Evolutionary conservation across 2,329 filamentous ascomycete species (phyloP).

Genomic region (Trichoderma sp.): DNA sequence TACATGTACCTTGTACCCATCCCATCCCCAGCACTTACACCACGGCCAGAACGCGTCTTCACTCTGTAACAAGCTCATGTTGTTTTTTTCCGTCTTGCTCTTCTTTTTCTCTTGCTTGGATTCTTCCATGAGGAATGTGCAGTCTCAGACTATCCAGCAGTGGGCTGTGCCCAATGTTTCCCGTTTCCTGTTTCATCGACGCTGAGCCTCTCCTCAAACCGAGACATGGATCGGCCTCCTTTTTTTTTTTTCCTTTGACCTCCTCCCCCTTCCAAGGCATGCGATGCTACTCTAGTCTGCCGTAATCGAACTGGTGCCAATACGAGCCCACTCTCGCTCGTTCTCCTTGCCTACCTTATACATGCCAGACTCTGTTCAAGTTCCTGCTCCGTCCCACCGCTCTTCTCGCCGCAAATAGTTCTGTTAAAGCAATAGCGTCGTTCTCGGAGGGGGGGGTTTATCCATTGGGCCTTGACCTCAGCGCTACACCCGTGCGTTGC

Average conservation of each 20-base stretch:
- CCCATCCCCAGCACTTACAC: not conserved
- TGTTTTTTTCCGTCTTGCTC: not conserved
- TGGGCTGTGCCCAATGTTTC: conserved; percentile 10
- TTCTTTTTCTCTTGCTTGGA: not conserved
- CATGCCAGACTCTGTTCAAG: not conserved
- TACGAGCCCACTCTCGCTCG: conserved; percentile 16
- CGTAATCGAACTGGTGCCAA: conserved; percentile 21
- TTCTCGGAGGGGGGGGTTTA: not conserved
- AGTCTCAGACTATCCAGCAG: not conserved
- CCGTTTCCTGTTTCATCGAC: conserved; percentile 9
- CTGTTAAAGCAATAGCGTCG: not conserved
- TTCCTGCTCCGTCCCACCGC: not conserved
- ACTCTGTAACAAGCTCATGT: conserved; percentile 5
- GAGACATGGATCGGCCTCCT: conserved; percentile 25
- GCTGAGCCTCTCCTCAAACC: conserved; percentile 7
- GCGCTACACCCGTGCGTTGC: not conserved
- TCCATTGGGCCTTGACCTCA: not conserved
- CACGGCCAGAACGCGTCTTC: conserved; percentile 10
- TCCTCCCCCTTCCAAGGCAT: not conserved
- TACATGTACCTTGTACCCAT: not conserved
- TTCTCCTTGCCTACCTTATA: too few relatives aligned
- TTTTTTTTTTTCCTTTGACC: not conserved
- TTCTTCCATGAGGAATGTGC: not conserved
- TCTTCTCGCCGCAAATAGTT: not conserved
- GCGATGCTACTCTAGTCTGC: conserved; percentile 23